Base-by-base conservation (phyloP, 2,329 filamentous ascomycete species). In the Botrytis elliptica region DNA sequence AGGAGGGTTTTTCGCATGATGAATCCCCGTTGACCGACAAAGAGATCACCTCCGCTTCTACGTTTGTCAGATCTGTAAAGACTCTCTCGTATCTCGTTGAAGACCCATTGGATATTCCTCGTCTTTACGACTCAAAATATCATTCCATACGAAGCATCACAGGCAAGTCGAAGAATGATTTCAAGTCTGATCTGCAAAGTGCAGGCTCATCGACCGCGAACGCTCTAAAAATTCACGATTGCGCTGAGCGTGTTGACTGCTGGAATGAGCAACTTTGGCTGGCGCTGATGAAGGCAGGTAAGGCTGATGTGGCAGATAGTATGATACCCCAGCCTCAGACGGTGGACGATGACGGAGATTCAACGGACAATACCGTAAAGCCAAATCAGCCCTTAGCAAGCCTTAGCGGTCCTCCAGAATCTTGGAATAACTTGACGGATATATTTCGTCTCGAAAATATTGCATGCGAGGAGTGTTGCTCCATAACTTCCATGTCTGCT, bases 251-350 rank as follows among this genome's bases (percentile, higher is more conserved):
- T 40, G 59, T 40, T 22, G 59, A 62, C 59, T 62, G 59, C 59
- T 62, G 59, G 59, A 62, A 62, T 25, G 59, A 62, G 59, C 59
- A 62, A 16, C 59, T 62, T 12, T 62, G 59, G 59, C 36, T 62
- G 22, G 10, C 18, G 10, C 29, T 62, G 59, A 62, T 62, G 59
- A 62, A 62, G 2, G 20, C 36, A 7, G 20, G 59, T 14, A 62
- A 38, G 59, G 36, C 33, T 7, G 59, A 40, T 22, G 44, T 46
- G 44, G 44, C 44, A 9, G 44, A 46, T 22, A 46, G 44, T 46
- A 46, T 46, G 44, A 46, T 46, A 46, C 44, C 44, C 16, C 16
- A 44, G 42, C 42, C 16, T 9, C 44, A 46, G 20, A 8, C 44
- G 20, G 20, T 22, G 20, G 44, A 22, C 44, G 44, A 46, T 46